Base-by-base conservation (phyloP, 768 basidiomycete genomes). In the Daedaleopsis nitida region DNA sequence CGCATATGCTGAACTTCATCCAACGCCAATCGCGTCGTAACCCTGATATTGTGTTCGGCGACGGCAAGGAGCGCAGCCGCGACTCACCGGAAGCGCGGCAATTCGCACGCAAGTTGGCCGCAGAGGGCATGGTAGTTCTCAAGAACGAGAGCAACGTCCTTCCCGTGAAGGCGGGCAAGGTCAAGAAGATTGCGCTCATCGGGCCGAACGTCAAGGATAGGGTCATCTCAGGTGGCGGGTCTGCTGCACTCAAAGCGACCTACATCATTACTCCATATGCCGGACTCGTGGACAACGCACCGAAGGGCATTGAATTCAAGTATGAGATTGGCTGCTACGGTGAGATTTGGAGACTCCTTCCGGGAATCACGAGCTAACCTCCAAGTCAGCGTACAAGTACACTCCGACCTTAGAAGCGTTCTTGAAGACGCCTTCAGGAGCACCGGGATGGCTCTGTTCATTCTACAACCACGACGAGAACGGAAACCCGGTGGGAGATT, bases 181-280 rank as follows among this genome's bases (percentile, higher is more conserved):
- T 78, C 39, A 80, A 78, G 65, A 83, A 77, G 59, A 74, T 92
- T 43, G 86, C 85, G 5, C 75, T 90, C 50, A 86, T 90, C 57
- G 88, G 88, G 1, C 86, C 88, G 3, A 89, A 89, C 70, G 85
- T 84, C 45, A 83, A 83, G 69, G 84, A 82, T 52, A 73, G 81
- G 42, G 78, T 89, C 7, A 84, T 90, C 48, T 91, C 88, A 19
- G 88, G 88, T 13, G 92, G 91, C 24, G 91, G 91, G 38, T 91
- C 91, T 37, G 88, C 89, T 11, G 71, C 76, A 37, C 78, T 94
- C 55, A 88, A 85, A 60, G 76, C 88, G 1, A 83, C 80, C 16
- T 91, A 89, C 76, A 77, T 84, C 32, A 76, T 86, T 17, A 83
- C 83, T 5, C 89, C 90, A 1, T 87, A 78, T 68, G 81, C 86